Base-by-base conservation (phyloP, 768 basidiomycete genomes). In the Boletus pseudo-olivaceus region DNA sequence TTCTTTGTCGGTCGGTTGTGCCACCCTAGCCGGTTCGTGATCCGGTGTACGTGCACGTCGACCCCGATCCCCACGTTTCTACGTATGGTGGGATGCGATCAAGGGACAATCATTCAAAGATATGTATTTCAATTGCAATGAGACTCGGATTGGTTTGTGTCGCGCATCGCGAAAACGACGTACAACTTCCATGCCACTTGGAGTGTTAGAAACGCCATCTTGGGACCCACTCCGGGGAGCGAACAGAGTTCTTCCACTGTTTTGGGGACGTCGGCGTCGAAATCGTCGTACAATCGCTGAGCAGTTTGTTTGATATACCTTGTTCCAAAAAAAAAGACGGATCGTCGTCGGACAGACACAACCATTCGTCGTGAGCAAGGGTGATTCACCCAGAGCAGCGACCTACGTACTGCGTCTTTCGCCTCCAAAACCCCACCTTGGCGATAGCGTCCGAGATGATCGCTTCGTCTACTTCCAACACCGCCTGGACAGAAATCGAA, bases 21-120 rank as follows among this genome's bases (percentile, higher is more conserved):
- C 96, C 96, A 99, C 38, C 90, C 85, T 2, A 99, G 71, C 15
- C 93, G 78, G 61, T 98, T 95, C 27, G 94, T 94, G 49, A 99
- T 98, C 7, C 96, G 78, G 61, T 98, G 94, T 7, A 98, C 94
- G 68, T 99, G 96, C 0, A 93, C 89, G 61, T 99, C 96, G 0
- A 98, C 96, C 0, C 95, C 96, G 33, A 98, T 96, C 1, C 96
- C 96, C 26, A 80, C 76, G 61, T 93, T 92, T 43, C 90, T 93
- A 17, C 7, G 23, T 19, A 15, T 7, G 10, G 45, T 48, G 20
- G 11, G 15, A 29, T n/a, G 35, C 7, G 15, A 29, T 8, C 33
- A 35, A 34, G 20, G 35, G n/a, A 19, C 5, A n/a, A 7, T n/a
- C 29, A 30, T 30, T 45, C n/a, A 14, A 30, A 14, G n/a, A 19